phyloP scores from a whole-genome alignment of 768 basidiomycete genomes.

The Stropharia rugosoannulata region DNA sequence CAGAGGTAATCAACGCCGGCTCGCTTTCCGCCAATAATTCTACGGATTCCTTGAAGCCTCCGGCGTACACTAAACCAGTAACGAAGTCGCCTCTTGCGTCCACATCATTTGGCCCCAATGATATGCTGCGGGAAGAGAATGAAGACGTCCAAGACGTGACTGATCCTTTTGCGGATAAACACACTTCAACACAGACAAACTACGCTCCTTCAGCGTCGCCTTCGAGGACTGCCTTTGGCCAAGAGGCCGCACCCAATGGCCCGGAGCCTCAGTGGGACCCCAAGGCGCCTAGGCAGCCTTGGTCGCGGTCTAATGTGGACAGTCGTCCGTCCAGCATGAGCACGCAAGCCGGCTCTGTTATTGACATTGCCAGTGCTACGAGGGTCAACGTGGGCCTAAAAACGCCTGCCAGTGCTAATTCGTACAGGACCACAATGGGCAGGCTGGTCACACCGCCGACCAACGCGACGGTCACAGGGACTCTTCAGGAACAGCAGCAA shows the following conservation, averaged over 20 bases:
- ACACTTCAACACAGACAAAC: conserved; percentile 38
- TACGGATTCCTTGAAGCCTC: conserved; percentile 38
- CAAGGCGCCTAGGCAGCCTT: conserved; percentile 39
- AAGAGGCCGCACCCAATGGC: conserved; percentile 20
- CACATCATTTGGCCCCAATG: conserved; percentile 70
- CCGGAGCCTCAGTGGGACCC: conserved; percentile 32
- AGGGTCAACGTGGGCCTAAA: conserved; percentile 63
- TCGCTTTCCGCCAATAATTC: conserved; percentile 31
- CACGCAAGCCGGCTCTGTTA: conserved; percentile 58
- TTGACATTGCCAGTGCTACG: conserved; percentile 64
- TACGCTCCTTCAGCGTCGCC: conserved; percentile 37
- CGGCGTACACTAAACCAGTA: conserved; percentile 41
- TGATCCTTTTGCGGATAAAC: conserved; percentile 69
- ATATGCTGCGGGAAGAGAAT: conserved; percentile 49
- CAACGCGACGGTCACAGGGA: conserved; percentile 22
- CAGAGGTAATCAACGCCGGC: conserved; percentile 72
- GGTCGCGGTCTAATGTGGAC: conserved; percentile 34
- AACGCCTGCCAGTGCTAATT: conserved; percentile 33
- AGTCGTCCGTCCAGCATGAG: conserved; percentile 62
- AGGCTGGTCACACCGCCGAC: conserved; percentile 50
- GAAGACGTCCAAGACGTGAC: conserved; percentile 49
- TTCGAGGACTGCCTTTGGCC: conserved; percentile 40
- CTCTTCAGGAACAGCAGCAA: conserved; percentile 68
- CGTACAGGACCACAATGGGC: conserved; percentile 64
- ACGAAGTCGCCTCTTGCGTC: conserved; percentile 68